These are phyloP conservation scores for Porphyrellus sp. DNA, from an alignment of 1,284 basidiomycete genomes.

Conservation along the genomic window DNA sequence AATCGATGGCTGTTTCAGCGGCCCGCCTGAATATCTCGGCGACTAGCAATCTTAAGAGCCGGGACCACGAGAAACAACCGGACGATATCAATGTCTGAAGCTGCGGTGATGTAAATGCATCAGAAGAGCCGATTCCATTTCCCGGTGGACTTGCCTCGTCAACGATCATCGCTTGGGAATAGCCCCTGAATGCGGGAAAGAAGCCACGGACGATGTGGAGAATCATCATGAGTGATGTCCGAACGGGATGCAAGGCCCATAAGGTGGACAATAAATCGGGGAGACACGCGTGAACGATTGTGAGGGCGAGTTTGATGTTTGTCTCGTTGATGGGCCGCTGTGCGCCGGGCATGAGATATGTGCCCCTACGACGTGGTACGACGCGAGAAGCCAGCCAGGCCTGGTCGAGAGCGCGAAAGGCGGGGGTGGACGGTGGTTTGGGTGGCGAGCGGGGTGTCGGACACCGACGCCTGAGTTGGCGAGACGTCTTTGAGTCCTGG, in stretches of 20 bases:
- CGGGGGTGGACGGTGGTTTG: constrained; percentile 13
- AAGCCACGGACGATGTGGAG: constrained; percentile 68
- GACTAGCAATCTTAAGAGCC: constrained; percentile 51
- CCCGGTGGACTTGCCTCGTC: constrained; percentile 57
- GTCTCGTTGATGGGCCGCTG: constrained; percentile 54
- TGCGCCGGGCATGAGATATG: constrained; percentile 59
- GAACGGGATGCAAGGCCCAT: constrained; percentile 63
- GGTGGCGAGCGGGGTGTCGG: constrained; percentile 19
- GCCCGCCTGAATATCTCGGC: constrained; percentile 63
- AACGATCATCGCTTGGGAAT: constrained; percentile 78
- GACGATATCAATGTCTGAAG: constrained; percentile 64
- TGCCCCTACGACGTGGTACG: constrained; percentile 41
- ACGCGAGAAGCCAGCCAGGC: constrained; percentile 64
- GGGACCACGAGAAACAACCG: constrained; percentile 61
- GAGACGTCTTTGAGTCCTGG: constrained; percentile 23
- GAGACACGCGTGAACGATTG: constrained; percentile 51
- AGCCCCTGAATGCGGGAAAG: constrained; percentile 75
- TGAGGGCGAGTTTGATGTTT: constrained; percentile 56
- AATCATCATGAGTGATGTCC: constrained; percentile 61
- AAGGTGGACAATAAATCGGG: constrained; percentile 56
- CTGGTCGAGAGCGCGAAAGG: constrained; percentile 45
- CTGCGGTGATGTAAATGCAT: constrained; percentile 37
- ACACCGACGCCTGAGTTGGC: constrained; percentile 24
- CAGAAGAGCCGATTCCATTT: background rate
- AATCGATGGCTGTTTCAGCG: constrained; percentile 64